Evolutionary conservation across 2,329 filamentous ascomycete genomes (phyloP), one percentile per base, ranked within the genome.

Genomic region (Monosporascus sp.): DNA sequence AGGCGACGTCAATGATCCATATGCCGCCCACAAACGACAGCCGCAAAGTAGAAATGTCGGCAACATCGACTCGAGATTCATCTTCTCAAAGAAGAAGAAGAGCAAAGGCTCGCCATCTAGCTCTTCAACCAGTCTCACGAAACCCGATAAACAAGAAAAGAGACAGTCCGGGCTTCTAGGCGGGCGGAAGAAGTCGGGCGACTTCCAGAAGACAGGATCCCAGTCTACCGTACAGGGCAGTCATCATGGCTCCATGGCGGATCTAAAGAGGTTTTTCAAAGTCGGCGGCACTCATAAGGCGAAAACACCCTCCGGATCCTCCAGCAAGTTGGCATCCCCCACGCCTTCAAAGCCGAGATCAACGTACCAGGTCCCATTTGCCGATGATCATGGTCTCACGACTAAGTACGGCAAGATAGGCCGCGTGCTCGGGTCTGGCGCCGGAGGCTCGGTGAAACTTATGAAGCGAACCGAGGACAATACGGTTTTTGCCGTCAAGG

Each of bases 391-490:
- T 66, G 90, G 91, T 3, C 75, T 97, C 20, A 81, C 88, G 47
- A 90, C 89, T 53, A 97, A 93, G 65, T 99, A 97, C 68, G 94
- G 94, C 46, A 97, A 97, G 67, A 87, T 99, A 59, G 94, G 93
- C 53, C 94, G 90, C 67, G 90, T 97, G 1, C 79, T 99, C 14
- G 94, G 94, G 5, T 93, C 93, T 27, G 94, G 94, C 25, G 94
- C 94, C 27, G 94, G 94, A 49, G 94, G 94, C 25, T 97, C 93
- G 0, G 94, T 99, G 17, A 84, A 93, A 59, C 74, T 99, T 49
- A 90, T 99, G 86, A 97, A 94, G 75, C 84, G 94, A 56, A 93
- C 86, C 65, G 92, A 90, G 57, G 94, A 99, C 66, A 88, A 88
- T 25, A 90, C 90, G 6, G 94, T 95, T 0, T 99, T 99, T 70